These are phyloP conservation scores for Erodium chrysanthum DNA, from an alignment of 441 rosid genomes.

Conservation along the genomic window DNA sequence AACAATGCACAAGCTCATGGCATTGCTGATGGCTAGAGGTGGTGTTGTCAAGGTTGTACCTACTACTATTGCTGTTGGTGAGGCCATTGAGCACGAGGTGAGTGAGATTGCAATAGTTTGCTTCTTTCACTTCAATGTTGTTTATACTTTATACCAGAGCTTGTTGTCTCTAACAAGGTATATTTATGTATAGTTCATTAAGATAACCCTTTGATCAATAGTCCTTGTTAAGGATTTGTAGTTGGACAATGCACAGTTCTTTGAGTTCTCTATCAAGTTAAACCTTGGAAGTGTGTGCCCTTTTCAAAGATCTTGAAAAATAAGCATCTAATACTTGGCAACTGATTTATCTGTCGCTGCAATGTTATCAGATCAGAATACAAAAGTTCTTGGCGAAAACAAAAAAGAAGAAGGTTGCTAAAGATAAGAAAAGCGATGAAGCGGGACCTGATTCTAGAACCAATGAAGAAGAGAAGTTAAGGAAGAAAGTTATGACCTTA, in stretches of 20 bases:
- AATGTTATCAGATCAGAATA: conserved; percentile 55
- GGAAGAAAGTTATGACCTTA: conserved; percentile 47
- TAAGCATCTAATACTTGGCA: too few species aligned
- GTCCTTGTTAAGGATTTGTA: too few species aligned
- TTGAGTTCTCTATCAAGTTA: too few species aligned
- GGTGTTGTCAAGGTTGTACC: conserved; percentile 58
- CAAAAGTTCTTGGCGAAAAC: conserved; percentile 55
- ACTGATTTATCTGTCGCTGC: conserved; percentile 8
- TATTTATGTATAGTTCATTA: too few species aligned
- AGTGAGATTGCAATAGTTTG: conserved; percentile 14
- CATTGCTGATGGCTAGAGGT: conserved; percentile 58
- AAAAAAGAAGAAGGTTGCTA: conserved; percentile 41
- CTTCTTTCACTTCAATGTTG: background rate
- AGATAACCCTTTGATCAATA: too few species aligned
- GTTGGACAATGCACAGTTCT: too few species aligned
- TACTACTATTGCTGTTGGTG: conserved; percentile 74
- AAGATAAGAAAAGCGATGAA: conserved; percentile 15
- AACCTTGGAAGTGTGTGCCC: too few species aligned
- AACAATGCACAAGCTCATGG: conserved; percentile 89
- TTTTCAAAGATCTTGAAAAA: too few species aligned
- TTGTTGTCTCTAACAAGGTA: too few species aligned
- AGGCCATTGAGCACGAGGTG: conserved; percentile 92
- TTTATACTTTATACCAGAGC: background rate
- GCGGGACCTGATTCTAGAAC: conserved; percentile 1
- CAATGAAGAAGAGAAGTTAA: conserved; percentile 45